These are phyloP conservation scores for Alloteropsis semialata DNA, from an alignment of 176 grass and related monocot genomes.

Conservation along the genomic window DNA sequence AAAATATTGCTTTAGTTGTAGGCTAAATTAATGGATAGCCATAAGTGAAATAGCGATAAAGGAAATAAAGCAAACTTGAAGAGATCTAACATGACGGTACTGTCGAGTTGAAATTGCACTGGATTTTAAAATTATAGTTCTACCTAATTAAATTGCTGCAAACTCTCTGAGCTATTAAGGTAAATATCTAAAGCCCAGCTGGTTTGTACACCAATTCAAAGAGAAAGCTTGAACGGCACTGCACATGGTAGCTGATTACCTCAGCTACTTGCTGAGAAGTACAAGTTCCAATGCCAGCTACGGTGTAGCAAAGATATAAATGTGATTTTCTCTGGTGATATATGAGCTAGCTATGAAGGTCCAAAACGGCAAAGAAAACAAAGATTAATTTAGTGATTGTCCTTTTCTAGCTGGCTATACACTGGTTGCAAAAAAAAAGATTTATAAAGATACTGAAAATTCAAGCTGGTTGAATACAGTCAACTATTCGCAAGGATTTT, in stretches of 20 bases:
- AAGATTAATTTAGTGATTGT: background rate
- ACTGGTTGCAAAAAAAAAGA: background rate
- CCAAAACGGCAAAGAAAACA: background rate
- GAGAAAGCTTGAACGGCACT: conserved; percentile 16
- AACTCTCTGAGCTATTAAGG: conserved; percentile 10
- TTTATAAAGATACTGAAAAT: background rate
- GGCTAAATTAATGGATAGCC: background rate
- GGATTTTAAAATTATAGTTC: background rate
- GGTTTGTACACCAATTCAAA: conserved; percentile 27
- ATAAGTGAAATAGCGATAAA: background rate
- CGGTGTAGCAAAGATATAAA: background rate
- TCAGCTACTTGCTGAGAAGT: conserved; percentile 19
- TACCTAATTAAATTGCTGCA: background rate
- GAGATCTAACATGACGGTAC: background rate
- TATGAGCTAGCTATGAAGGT: background rate
- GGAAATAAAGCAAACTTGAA: conserved; percentile 11
- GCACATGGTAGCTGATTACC: conserved; percentile 18
- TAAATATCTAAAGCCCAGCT: background rate
- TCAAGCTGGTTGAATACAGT: background rate
- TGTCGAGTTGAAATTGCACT: conserved; percentile 1
- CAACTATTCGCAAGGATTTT: background rate
- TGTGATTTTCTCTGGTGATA: background rate
- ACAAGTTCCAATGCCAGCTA: conserved; percentile 2
- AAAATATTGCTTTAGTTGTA: background rate
- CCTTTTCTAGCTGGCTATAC: conserved; percentile 2